Evolutionary conservation across 768 basidiomycete species (phyloP), one percentile per base, ranked within the genome.

Genomic region (Pleurotus salmoneostramineus): DNA sequence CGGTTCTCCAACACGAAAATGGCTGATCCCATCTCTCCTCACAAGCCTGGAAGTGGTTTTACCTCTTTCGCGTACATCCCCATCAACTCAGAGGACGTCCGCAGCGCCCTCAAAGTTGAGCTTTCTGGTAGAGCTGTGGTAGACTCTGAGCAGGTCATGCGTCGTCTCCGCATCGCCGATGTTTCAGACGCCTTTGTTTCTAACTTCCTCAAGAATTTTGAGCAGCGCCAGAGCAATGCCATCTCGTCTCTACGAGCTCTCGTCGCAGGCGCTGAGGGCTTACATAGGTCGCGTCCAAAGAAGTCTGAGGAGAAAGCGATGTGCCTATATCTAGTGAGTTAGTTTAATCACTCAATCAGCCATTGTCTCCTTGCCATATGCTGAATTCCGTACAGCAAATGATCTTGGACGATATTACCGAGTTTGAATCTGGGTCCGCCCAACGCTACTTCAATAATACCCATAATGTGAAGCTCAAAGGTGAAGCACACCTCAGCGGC

Each of bases 1-100:
- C 48, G 27, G 33, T 49, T 5, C 48, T 49, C 48, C 48, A 49
- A 31, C 48, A 27, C 21, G 21, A 49, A 49, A 4, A 49, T 49
- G 48, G 27, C 31, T 49, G 48, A 11, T 49, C 48, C 48, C 48
- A 49, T 17, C 33, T 49, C 48, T 49, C 48, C 48, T 49, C 48
- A 49, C 27, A 49, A 49, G 48, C 21, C 21, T 27, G 48, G 48
- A 17, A 31, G 21, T 27, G 48, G 48, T 49, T 10, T 49, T 27
- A 49, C 6, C 48, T 49, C 33, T 32, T 8, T 49, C 48, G 27
- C 48, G 48, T 32, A 49, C 48, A 17, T 10, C 8, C 21, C 48
- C 48, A 17, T 32, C 48, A 49, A 32, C 27, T 49, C 48, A 11
- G 8, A 6, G 27, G 48, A 31, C 48, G 33, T 49, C 48, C 48